These are phyloP conservation scores for Hypoxylon sp. DNA, from an alignment of 2,329 filamentous ascomycete genomes.

Conservation along the genomic window DNA sequence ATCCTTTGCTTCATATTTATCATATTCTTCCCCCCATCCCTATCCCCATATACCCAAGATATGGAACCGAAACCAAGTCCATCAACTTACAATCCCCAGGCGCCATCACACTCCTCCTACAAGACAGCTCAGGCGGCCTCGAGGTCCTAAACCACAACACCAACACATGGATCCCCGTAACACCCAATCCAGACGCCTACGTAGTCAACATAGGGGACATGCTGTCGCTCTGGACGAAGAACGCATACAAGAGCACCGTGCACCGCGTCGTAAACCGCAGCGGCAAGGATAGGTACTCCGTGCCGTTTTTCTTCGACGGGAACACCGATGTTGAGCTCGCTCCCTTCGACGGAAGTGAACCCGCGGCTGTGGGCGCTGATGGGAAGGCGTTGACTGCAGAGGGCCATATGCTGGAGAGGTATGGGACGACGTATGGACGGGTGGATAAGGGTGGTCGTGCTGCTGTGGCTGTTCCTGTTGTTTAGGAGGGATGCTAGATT, in stretches of 20 bases:
- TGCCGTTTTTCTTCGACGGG: slow-evolving; percentile 49
- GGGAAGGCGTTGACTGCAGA: slow-evolving; percentile 51
- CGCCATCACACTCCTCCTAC: slow-evolving; percentile 49
- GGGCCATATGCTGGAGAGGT: slow-evolving; percentile 55
- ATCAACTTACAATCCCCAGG: slow-evolving; percentile 28
- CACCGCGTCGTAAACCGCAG: slow-evolving; percentile 49
- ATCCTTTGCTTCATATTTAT: neutral
- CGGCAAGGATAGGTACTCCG: slow-evolving; percentile 43
- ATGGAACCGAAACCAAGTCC: neutral
- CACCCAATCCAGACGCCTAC: slow-evolving; percentile 43
- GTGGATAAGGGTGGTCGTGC: slow-evolving; percentile 17
- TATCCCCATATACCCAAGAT: no score
- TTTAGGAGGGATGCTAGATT: slow-evolving; percentile 1
- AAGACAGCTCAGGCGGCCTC: slow-evolving; percentile 45
- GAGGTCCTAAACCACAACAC: slow-evolving; percentile 42
- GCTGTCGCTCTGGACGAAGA: slow-evolving; percentile 46
- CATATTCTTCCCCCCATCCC: neutral
- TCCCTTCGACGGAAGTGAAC: slow-evolving; percentile 54
- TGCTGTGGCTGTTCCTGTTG: slow-evolving; percentile 6
- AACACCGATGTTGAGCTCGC: slow-evolving; percentile 50
- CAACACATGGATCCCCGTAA: slow-evolving; percentile 39
- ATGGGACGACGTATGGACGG: slow-evolving; percentile 51
- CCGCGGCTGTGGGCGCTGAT: slow-evolving; percentile 33
- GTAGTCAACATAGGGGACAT: slow-evolving; percentile 51
- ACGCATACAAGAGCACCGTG: slow-evolving; percentile 43